phyloP scores from a whole-genome alignment of 176 grass and related monocot species.

The Zea mays region Zm-B73-REFERENCE-NAM-5.0 NC_050098.1:183908501-183909000 shows the following conservation, averaged over 20 bases:
- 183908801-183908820: neutral
- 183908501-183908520: conserved; percentile 63
- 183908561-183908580: conserved; percentile 57
- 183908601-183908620: conserved; percentile 61
- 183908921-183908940: no score
- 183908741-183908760: conserved; percentile 36
- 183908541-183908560: conserved; percentile 66
- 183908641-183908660: conserved; percentile 67
- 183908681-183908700: conserved; percentile 56
- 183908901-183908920: neutral
- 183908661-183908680: conserved; percentile 82
- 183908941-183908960: no score
- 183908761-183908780: conserved; percentile 2
- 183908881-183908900: neutral
- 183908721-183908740: conserved; percentile 23
- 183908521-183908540: conserved; percentile 79
- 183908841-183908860: neutral
- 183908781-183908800: neutral
- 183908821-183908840: neutral
- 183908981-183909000: no score
- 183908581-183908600: conserved; percentile 68
- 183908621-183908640: conserved; percentile 65
- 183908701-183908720: conserved; percentile 3
- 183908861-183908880: neutral
- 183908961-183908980: no score